Evolutionary conservation across 129 eudicot species (phyloP).

Genomic region (Silybum marianum): DNA sequence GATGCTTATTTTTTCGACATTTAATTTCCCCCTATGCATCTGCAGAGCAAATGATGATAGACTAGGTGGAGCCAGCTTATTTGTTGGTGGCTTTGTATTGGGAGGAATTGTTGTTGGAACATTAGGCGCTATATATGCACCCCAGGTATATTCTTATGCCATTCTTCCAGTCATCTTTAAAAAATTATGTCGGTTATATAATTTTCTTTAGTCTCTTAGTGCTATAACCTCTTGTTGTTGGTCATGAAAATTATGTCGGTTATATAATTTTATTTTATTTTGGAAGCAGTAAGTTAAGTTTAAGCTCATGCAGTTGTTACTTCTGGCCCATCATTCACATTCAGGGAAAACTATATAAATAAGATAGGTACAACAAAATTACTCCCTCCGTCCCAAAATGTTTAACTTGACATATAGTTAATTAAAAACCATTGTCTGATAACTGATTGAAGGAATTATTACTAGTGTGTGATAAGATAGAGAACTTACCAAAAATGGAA

Average conservation of each 20-base stretch:
- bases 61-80: conserved; percentile 57
- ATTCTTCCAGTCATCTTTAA: not conserved
- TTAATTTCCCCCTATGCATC: conserved; percentile 16
- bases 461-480: not conserved
- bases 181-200: not conserved
- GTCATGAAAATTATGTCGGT: too few species aligned
- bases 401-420: not conserved
- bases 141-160: conserved; percentile 57
- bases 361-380: not conserved
- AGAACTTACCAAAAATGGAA: not conserved
- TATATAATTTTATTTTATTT: too few species aligned
- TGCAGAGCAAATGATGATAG: conserved; percentile 63
- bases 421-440: not conserved
- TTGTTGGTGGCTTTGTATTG: conserved; percentile 75
- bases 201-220: not conserved
- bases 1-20: not conserved
- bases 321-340: not conserved
- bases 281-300: not conserved
- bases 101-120: conserved; percentile 91
- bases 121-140: conserved; percentile 79
- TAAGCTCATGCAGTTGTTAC: not conserved
- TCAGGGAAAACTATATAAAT: too few species aligned
- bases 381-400: not conserved
- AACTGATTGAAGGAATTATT: too few species aligned
- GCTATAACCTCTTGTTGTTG: not conserved